Evolutionary conservation across 768 basidiomycete genomes (phyloP).

Genomic region (Psilocybe tampanensis): DNA sequence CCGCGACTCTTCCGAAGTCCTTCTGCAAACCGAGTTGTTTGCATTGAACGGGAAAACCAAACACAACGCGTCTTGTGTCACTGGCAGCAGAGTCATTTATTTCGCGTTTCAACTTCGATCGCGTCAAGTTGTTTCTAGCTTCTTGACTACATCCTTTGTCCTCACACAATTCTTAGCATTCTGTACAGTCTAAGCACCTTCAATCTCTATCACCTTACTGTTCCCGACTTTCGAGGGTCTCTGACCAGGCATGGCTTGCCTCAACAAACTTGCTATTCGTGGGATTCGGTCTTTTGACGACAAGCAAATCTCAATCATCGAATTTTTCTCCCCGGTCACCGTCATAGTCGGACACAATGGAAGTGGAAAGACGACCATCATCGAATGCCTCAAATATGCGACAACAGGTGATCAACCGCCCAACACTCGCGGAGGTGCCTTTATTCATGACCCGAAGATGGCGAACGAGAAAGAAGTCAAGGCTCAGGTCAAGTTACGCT

Average conservation of each 20-base stretch:
- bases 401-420: constrained; percentile 98
- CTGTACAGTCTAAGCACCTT: background rate
- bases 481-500: constrained; percentile 95
- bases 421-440: constrained; percentile 97
- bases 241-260: constrained; percentile 59
- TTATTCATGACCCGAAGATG: constrained; percentile 99
- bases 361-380: constrained; percentile 98
- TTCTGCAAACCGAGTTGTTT: background rate
- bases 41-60: background rate
- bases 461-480: constrained; percentile 99
- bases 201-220: background rate
- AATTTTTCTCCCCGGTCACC: constrained; percentile 96
- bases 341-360: constrained; percentile 99
- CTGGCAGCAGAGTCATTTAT: no score
- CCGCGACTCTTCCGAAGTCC: no score
- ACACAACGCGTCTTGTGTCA: no score
- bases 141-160: no score
- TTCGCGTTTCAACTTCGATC: constrained; percentile 2
- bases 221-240: background rate
- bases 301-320: constrained; percentile 90
- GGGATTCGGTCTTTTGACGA: constrained; percentile 97
- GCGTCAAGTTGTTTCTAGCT: background rate
- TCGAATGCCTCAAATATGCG: constrained; percentile 99
- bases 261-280: constrained; percentile 93
- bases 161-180: background rate